A percentile compares a stretch with the other conserved stretches of the same genome.
Conservation (phyloP, 192 early-diverging fungal genomes). For the Podochytrium sp. region DNA sequence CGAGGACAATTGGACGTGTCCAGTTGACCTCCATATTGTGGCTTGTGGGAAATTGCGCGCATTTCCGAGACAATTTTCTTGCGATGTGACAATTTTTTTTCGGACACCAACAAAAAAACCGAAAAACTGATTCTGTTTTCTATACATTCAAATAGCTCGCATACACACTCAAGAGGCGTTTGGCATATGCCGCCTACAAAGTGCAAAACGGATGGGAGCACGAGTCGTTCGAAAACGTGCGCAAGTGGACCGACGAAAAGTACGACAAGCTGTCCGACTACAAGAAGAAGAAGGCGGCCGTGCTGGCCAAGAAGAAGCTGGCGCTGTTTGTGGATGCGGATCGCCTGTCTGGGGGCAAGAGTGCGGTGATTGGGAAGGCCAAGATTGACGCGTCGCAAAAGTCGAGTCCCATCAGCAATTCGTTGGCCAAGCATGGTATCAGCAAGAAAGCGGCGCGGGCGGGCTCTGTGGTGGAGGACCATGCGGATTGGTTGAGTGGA, state of each 20-base stretch:
- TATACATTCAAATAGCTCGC: too few relatives aligned
- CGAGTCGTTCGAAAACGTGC: conserved; percentile 11
- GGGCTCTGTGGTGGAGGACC: neutral
- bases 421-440: neutral
- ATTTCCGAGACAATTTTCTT: too few relatives aligned
- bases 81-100: too few relatives aligned
- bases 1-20: neutral
- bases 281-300: neutral
- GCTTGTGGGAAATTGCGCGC: conserved; percentile 12
- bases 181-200: conserved; percentile 6
- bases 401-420: neutral
- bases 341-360: neutral
- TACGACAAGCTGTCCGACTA: neutral
- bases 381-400: neutral
- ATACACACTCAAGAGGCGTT: conserved; percentile 15
- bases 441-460: neutral
- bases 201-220: conserved; percentile 3
- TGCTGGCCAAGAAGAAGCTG: neutral
- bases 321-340: neutral
- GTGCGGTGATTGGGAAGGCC: neutral
- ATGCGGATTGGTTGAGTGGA: neutral
- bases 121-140: too few relatives aligned
- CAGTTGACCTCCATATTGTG: neutral
- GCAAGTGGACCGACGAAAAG: conserved; percentile 2
- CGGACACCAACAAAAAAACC: too few relatives aligned